Evolutionary conservation across 805 yeast species (phyloP).

Genomic region (Jamesozyma rosinii): DNA sequence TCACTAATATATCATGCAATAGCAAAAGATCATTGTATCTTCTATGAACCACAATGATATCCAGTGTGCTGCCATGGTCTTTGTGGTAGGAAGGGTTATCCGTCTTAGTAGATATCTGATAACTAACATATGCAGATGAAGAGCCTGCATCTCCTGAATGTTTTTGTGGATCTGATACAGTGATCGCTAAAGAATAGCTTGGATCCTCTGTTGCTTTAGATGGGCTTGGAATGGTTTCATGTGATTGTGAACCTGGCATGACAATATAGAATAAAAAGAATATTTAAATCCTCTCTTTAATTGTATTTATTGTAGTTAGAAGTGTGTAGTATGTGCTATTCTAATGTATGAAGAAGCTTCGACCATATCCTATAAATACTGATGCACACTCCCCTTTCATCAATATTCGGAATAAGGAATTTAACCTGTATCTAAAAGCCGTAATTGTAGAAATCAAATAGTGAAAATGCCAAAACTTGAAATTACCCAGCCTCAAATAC

Average conservation of each 20-base stretch:
- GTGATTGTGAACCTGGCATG: not conserved
- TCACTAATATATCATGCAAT: conserved; percentile 60
- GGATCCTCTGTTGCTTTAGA: not conserved
- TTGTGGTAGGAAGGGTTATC: conserved; percentile 22
- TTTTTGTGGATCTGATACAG: conserved; percentile 30
- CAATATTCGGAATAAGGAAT: too few relatives aligned
- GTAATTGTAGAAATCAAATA: too few relatives aligned
- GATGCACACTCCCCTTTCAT: not conserved
- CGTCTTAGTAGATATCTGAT: conserved; percentile 29
- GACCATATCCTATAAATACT: too few relatives aligned
- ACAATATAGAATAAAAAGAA: not conserved
- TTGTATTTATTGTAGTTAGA: too few relatives aligned
- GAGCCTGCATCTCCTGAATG: conserved; percentile 21
- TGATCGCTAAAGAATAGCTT: conserved; percentile 12
- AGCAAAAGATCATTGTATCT: conserved; percentile 82
- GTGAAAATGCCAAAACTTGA: too few relatives aligned
- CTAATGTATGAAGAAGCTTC: too few relatives aligned
- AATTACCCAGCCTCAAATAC: too few relatives aligned
- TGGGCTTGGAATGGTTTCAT: not conserved
- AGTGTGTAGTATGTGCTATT: too few relatives aligned
- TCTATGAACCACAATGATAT: conserved; percentile 34
- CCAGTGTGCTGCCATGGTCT: conserved; percentile 7
- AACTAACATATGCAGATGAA: conserved; percentile 24
- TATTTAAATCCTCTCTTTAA: too few relatives aligned
- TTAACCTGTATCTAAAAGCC: too few relatives aligned